Conservation (phyloP, 371 early-diverging fungal genomes). For the Mortierella sp. region DNA sequence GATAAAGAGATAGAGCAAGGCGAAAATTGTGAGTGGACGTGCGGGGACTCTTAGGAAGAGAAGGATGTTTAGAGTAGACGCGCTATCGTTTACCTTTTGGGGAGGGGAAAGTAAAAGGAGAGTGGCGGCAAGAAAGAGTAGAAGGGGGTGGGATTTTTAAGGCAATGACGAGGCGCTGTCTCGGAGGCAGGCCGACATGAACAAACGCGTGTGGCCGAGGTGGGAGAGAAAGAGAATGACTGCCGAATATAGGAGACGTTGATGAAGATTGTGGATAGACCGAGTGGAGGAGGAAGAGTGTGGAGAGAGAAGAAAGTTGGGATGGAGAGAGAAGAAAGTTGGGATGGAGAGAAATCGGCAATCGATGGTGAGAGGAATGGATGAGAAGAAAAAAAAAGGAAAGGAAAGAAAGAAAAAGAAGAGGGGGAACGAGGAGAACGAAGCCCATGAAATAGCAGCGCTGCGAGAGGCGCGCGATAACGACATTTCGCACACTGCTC, state of each 20-base stretch:
- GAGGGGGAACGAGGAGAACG: not conserved
- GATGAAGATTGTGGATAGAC: not conserved
- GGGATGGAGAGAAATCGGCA: not conserved
- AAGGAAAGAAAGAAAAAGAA: conserved; percentile 4
- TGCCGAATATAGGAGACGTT: not conserved
- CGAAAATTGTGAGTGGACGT: not conserved
- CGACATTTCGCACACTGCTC: too few relatives aligned
- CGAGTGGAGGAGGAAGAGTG: not conserved
- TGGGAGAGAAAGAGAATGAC: not conserved
- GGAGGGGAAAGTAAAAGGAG: not conserved
- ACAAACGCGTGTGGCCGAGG: not conserved
- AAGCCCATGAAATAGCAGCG: not conserved
- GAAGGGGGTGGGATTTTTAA: not conserved
- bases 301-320: not conserved
- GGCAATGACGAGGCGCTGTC: not conserved
- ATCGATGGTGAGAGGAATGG: not conserved
- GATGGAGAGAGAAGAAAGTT: not conserved
- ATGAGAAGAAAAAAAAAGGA: not conserved
- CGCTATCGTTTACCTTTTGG: too few relatives aligned
- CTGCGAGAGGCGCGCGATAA: too few relatives aligned
- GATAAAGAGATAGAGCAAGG: not conserved
- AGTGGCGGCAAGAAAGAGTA: not conserved
- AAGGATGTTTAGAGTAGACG: not conserved
- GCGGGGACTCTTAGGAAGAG: not conserved
- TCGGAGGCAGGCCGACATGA: not conserved